Conservation (phyloP, 495 filamentous ascomycete species). For the Lindgomyces ingoldianus region DNA sequence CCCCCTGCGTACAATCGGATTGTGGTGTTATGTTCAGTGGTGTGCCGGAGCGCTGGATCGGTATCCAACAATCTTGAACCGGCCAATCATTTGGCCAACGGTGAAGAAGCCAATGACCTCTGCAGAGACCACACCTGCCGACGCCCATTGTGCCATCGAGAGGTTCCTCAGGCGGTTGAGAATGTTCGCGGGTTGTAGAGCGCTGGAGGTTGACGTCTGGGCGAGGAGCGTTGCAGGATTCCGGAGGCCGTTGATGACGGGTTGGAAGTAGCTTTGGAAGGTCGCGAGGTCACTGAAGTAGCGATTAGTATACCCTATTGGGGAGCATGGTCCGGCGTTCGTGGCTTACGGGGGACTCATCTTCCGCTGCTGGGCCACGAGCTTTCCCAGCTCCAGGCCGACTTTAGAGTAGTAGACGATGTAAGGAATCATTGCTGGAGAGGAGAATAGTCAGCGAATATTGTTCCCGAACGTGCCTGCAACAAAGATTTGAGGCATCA, state of each 20-base stretch:
- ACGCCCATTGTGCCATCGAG: slow-evolving; percentile 64
- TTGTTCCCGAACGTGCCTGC: no score
- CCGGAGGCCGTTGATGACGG: slow-evolving; percentile 63
- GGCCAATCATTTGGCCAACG: slow-evolving; percentile 93
- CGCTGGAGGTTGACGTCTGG: slow-evolving; percentile 46
- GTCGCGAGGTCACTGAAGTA: slow-evolving; percentile 66
- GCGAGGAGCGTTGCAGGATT: slow-evolving; percentile 59
- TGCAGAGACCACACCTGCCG: slow-evolving; percentile 73
- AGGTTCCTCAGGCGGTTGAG: slow-evolving; percentile 68
- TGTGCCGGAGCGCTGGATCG: slow-evolving; percentile 38
- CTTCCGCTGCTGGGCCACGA: slow-evolving; percentile 84
- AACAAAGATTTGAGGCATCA: background rate
- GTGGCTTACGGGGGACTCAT: slow-evolving; percentile 89
- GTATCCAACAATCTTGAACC: slow-evolving; percentile 93
- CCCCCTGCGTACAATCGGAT: background rate
- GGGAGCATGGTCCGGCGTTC: background rate
- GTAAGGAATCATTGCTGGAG: slow-evolving; percentile 76
- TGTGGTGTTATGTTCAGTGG: slow-evolving; percentile 22
- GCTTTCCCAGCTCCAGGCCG: slow-evolving; percentile 77
- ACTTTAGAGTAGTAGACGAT: slow-evolving; percentile 90
- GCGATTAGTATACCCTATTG: slow-evolving; percentile 1
- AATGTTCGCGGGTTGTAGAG: slow-evolving; percentile 52
- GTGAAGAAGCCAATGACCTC: slow-evolving; percentile 97
- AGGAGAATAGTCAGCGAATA: slow-evolving; percentile 16
- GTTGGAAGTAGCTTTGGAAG: slow-evolving; percentile 86